Percentiles rank a stretch among this genome's conserved stretches.
Conservation (phyloP, 305 asterid genomes). For the Fraxinus latifolia region DNA sequence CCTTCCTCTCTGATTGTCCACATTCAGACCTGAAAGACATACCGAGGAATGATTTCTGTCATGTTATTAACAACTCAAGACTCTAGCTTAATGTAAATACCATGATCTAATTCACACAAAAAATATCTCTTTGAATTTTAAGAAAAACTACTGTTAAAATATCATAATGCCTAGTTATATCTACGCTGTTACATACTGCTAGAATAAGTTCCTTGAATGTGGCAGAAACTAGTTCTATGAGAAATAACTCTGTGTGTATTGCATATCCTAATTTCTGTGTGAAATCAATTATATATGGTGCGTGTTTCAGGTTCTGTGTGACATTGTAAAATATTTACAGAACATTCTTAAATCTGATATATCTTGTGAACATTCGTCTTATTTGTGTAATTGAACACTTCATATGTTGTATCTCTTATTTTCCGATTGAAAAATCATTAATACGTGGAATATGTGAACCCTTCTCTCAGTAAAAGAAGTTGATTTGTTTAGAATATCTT, state of each 20-base stretch:
- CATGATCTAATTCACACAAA: not conserved
- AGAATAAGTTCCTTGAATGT: not conserved
- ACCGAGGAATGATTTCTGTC: not conserved
- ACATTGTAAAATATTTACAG: not conserved
- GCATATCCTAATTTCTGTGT: not conserved
- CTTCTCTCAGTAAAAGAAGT: not conserved
- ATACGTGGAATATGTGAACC: not conserved
- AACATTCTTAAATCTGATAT: not conserved
- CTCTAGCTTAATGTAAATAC: not conserved
- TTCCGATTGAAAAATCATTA: not conserved
- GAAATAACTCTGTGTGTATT: not conserved
- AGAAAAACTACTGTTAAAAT: not conserved
- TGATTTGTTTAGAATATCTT: not conserved
- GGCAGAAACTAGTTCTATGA: not conserved
- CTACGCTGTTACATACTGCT: not conserved
- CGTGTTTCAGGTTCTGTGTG: not conserved
- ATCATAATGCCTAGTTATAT: not conserved
- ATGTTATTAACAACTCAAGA: not conserved
- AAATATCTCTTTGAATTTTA: not conserved
- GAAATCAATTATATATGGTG: not conserved
- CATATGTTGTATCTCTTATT: not conserved
- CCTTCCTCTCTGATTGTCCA: not conserved
- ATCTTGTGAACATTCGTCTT: not conserved
- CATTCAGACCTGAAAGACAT: not conserved
- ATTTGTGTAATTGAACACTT: not conserved